These are phyloP conservation scores for Blastobotrys parvus DNA, from an alignment of 805 yeast species.

Conservation along the genomic window DNA sequence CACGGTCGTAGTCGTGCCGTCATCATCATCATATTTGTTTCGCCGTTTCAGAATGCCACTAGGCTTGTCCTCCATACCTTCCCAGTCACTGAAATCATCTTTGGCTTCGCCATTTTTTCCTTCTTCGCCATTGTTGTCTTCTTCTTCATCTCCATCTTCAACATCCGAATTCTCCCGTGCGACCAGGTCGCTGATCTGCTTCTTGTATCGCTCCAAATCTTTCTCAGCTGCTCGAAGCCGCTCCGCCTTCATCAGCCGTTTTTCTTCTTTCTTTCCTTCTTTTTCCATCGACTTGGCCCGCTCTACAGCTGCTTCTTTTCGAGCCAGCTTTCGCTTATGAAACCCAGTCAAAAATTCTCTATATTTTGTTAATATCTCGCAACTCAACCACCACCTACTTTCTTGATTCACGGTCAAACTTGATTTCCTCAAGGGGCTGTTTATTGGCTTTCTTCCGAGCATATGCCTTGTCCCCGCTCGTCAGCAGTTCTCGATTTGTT, in stretches of 20 bases:
- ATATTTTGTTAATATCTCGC: not conserved
- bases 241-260: conserved; percentile 64
- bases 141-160: not conserved
- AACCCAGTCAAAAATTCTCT: conserved; percentile 85
- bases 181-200: conserved; percentile 29
- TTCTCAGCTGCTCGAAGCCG: conserved; percentile 56
- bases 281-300: conserved; percentile 71
- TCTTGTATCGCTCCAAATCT: conserved; percentile 51
- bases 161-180: conserved; percentile 12
- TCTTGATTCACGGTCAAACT: conserved; percentile 72
- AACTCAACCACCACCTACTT: conserved; percentile 25
- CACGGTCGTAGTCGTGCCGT: conserved; percentile 36
- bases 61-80: conserved; percentile 31
- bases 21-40: conserved; percentile 34
- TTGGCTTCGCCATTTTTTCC: conserved; percentile 17
- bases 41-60: conserved; percentile 40
- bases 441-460: conserved; percentile 56
- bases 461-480: conserved; percentile 73
- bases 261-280: conserved; percentile 62
- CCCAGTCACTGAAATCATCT: conserved; percentile 34
- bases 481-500: conserved; percentile 70
- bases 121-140: conserved; percentile 12
- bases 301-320: conserved; percentile 80
- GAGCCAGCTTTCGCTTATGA: conserved; percentile 83
- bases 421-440: conserved; percentile 69